Evolutionary conservation across 352 stramenopile species (phyloP).

Genomic region (Lagenidium giganteum): DNA sequence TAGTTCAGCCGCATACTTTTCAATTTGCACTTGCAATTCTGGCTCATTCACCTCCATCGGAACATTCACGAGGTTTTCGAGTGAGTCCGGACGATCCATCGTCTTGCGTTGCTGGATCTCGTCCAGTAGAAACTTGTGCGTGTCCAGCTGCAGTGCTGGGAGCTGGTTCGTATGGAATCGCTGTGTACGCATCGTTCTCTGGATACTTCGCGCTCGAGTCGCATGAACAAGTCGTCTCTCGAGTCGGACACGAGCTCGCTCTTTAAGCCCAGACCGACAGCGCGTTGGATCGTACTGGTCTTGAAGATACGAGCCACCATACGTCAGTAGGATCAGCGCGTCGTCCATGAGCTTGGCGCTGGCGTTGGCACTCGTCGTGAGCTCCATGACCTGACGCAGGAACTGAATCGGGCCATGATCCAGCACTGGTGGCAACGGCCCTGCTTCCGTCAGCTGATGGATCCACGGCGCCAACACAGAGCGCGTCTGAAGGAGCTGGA

Average conservation of each 20-base stretch:
- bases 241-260: slow-evolving; percentile 11
- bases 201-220: slow-evolving; percentile 6
- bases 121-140: slow-evolving; percentile 27
- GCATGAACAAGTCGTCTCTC: slow-evolving; percentile 5
- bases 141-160: slow-evolving; percentile 28
- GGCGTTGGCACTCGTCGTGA: slow-evolving; percentile 6
- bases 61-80: slow-evolving; percentile 10
- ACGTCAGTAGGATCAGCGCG: slow-evolving; percentile 40
- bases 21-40: slow-evolving; percentile 31
- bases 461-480: slow-evolving; percentile 1
- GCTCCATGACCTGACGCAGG: slow-evolving; percentile 4
- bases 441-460: neutral
- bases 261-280: neutral
- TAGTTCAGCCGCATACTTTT: slow-evolving; percentile 34
- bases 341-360: slow-evolving; percentile 30
- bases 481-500: neutral
- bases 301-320: slow-evolving; percentile 30
- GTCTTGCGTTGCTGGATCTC: slow-evolving; percentile 22
- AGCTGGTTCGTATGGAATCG: slow-evolving; percentile 43
- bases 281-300: slow-evolving; percentile 8
- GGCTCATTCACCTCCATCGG: slow-evolving; percentile 24
- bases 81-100: slow-evolving; percentile 8
- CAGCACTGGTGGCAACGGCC: neutral
- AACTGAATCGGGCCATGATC: slow-evolving; percentile 5
- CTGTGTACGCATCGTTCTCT: slow-evolving; percentile 33